Evolutionary conservation across 2,329 filamentous ascomycete species (phyloP), one percentile per base, ranked within the genome.

Genomic region (Fusarium citri): DNA sequence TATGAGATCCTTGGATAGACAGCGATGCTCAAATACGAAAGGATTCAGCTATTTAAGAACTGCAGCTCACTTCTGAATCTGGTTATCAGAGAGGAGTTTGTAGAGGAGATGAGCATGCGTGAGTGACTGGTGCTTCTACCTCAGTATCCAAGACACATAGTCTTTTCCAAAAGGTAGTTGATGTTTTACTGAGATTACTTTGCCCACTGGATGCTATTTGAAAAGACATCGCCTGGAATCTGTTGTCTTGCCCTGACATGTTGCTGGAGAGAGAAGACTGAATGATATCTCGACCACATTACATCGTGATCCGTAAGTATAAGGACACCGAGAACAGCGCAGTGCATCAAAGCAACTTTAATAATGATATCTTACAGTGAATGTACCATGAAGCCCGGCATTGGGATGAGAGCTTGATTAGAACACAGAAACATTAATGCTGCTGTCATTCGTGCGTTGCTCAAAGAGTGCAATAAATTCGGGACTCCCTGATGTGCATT

Each of bases 141-240:
- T 12, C 18, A n/a, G 34, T n/a, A 37, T 37, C 34, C n/a, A 4
- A n/a, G 34, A 37, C 10, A 37, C 9, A 10, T 5, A n/a, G 18
- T n/a, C 9, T 37, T 37, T 18, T 6, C 16, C 18, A 37, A 37
- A 37, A 4, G 18, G 5, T 16, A 26, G 8, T 10, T 2, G 15
- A 7, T 11, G 10, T 37, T 2, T 6, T 2, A 40, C 2, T 18
- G n/a, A 7, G 5, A 5, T 11, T 10, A 11, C 12, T 11, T 1
- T 4, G 16, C 2, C 25, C 11, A 18, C 18, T 41, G 8, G 11
- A 12, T n/a, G 14, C 2, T 26, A 41, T 5, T 4, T 15, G 15
- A 6, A 14, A 20, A 5, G 16, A n/a, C 12, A 8, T 6, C 8
- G 9, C n/a, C 8, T n/a, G 16, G 8, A 11, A n/a, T 25, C 18